A percentile compares a stretch with the other conserved stretches of the same genome.
Evolutionary conservation across 768 basidiomycete species (phyloP).

Genomic region (Astraeus odoratus): DNA sequence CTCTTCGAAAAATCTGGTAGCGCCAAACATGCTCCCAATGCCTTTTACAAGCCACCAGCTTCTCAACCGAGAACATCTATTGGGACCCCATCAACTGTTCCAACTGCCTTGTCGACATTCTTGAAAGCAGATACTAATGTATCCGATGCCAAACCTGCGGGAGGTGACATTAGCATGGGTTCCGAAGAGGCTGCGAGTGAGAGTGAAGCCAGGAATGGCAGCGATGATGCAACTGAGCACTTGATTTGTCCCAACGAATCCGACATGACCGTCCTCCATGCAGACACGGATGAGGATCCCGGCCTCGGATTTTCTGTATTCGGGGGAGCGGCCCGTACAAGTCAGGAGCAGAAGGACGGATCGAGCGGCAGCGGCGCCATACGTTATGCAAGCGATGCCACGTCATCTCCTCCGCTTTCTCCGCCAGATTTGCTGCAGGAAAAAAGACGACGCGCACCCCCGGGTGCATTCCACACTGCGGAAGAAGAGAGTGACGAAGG

Average conservation of each 20-base stretch:
- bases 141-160: background rate
- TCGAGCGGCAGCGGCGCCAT: conserved; percentile 9
- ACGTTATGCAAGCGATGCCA: conserved; percentile 9
- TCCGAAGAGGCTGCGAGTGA: conserved; percentile 1
- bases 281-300: conserved; percentile 5
- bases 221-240: conserved; percentile 3
- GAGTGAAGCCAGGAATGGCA: conserved; percentile 2
- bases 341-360: conserved; percentile 1
- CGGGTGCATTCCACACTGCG: conserved; percentile 40
- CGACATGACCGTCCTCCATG: background rate
- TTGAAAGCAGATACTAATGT: background rate
- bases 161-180: conserved; percentile 11
- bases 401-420: conserved; percentile 2
- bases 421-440: conserved; percentile 11
- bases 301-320: conserved; percentile 27
- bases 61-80: background rate
- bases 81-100: background rate
- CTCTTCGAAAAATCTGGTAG: conserved; percentile 39
- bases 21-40: conserved; percentile 52
- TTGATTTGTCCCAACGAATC: conserved; percentile 2
- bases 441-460: conserved; percentile 29
- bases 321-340: background rate
- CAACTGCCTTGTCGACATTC: background rate
- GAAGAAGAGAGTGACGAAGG: conserved; percentile 24
- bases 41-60: conserved; percentile 56